Evolutionary conservation across 2,329 filamentous ascomycete genomes (phyloP).

Genomic region (Fusarium luffae): DNA sequence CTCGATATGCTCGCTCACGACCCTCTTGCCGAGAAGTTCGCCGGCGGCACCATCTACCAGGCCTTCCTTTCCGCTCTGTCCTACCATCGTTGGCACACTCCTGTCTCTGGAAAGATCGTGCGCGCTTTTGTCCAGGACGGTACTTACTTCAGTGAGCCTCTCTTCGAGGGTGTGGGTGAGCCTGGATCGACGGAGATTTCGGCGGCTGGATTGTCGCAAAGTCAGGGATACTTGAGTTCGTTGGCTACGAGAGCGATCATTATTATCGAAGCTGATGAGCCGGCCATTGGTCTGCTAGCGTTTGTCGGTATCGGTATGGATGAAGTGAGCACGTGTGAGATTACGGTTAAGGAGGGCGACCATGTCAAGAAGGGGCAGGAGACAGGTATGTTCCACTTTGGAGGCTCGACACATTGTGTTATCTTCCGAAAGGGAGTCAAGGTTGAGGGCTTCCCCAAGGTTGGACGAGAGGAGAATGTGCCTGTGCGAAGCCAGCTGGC

Average conservation of each 20-base stretch:
- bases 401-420: conserved; percentile 77
- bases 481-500: conserved; percentile 54
- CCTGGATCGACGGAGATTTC: conserved; percentile 51
- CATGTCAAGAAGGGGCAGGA: conserved; percentile 75
- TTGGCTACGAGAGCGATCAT: conserved; percentile 77
- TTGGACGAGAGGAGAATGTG: conserved; percentile 53
- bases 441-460: conserved; percentile 54
- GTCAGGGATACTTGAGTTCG: conserved; percentile 74
- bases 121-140: conserved; percentile 69
- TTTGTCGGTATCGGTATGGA: conserved; percentile 81
- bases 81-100: conserved; percentile 79
- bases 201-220: conserved; percentile 56
- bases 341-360: conserved; percentile 74
- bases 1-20: conserved; percentile 72
- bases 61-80: conserved; percentile 74
- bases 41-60: conserved; percentile 75
- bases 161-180: conserved; percentile 52
- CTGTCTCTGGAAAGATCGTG: conserved; percentile 70
- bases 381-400: conserved; percentile 83
- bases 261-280: conserved; percentile 76
- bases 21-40: conserved; percentile 63
- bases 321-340: conserved; percentile 79
- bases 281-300: conserved; percentile 73
- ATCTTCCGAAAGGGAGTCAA: conserved; percentile 70
- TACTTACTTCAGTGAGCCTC: conserved; percentile 74